These are phyloP conservation scores for Paecilomyces fulvus DNA, from an alignment of 2,329 filamentous ascomycete species.

Conservation along the genomic window DNA sequence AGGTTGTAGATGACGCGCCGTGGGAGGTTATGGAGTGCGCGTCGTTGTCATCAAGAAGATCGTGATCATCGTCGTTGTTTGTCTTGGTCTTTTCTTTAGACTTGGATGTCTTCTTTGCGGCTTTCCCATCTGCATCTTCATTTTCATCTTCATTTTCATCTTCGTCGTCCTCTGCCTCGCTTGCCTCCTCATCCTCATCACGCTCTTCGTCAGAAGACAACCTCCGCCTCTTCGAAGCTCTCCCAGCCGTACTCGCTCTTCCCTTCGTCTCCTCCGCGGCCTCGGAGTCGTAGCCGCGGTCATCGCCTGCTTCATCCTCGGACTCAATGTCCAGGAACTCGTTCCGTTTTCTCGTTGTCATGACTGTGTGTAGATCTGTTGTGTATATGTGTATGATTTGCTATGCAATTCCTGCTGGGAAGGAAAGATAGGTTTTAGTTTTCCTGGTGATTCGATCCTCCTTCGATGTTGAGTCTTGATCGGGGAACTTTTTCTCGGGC, in stretches of 20 bases:
- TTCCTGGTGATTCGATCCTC: not conserved
- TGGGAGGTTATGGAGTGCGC: constrained; percentile 2
- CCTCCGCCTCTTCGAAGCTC: constrained; percentile 23
- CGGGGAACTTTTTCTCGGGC: not conserved
- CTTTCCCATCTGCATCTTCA: constrained; percentile 1
- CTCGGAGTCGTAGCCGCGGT: constrained; percentile 39
- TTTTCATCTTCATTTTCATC: constrained; percentile 40
- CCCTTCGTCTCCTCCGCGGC: constrained; percentile 34
- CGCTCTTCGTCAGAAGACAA: constrained; percentile 38
- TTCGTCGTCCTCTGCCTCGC: constrained; percentile 48
- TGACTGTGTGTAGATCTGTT: too few relatives aligned
- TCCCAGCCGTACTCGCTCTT: constrained; percentile 5
- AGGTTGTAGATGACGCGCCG: constrained; percentile 9
- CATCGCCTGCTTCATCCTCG: constrained; percentile 31
- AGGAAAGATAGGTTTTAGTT: not conserved
- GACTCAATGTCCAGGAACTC: constrained; percentile 30
- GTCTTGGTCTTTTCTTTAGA: constrained; percentile 17
- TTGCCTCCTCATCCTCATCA: constrained; percentile 28
- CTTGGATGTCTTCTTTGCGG: constrained; percentile 48
- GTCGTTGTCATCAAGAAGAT: constrained; percentile 5
- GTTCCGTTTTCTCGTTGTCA: constrained; percentile 31
- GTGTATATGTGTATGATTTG: not conserved
- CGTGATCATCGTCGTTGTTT: constrained; percentile 37
- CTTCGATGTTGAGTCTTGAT: not conserved
- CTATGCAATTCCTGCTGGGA: not conserved